Conservation (phyloP, 495 filamentous ascomycete species). For the Lentithecium fluviatile region DNA sequence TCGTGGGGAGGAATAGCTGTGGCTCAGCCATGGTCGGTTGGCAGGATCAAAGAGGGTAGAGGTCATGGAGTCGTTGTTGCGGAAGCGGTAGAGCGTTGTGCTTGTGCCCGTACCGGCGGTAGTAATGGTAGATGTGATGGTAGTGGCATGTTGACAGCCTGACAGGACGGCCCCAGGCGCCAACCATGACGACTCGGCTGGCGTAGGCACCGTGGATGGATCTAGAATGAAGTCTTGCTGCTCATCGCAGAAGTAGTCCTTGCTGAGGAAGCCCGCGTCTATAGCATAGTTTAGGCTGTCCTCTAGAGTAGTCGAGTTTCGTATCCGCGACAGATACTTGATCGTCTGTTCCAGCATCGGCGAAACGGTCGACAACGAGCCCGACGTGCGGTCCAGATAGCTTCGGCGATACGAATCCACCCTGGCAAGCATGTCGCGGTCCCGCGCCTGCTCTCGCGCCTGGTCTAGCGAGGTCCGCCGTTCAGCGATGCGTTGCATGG, state of each 20-base stretch:
- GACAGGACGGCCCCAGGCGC: constrained; percentile 62
- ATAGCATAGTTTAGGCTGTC: constrained; percentile 56
- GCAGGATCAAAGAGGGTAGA: constrained; percentile 30
- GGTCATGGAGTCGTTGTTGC: constrained; percentile 31
- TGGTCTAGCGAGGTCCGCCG: constrained; percentile 35
- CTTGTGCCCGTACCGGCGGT: constrained; percentile 11
- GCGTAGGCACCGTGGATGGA: constrained; percentile 53
- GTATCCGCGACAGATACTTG: constrained; percentile 62
- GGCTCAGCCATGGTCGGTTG: constrained; percentile 39
- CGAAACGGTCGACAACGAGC: constrained; percentile 30
- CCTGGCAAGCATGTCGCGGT: constrained; percentile 49
- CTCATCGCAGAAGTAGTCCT: constrained; percentile 52
- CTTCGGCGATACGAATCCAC: constrained; percentile 53
- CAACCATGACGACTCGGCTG: constrained; percentile 64
- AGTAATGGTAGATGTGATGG: constrained; percentile 31
- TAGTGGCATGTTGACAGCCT: constrained; percentile 58
- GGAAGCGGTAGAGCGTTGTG: constrained; percentile 36
- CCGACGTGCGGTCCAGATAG: constrained; percentile 47
- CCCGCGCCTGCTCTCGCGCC: constrained; percentile 43
- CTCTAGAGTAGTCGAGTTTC: constrained; percentile 54
- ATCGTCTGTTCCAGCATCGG: constrained; percentile 60
- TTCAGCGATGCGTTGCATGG: constrained; percentile 31
- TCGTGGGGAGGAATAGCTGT: constrained; percentile 26
- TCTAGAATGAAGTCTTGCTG: constrained; percentile 63
- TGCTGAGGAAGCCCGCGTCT: constrained; percentile 48